Evolutionary conservation across 108 stramenopile species (phyloP).

Genomic region (Pseudonitzschia pungens): DNA sequence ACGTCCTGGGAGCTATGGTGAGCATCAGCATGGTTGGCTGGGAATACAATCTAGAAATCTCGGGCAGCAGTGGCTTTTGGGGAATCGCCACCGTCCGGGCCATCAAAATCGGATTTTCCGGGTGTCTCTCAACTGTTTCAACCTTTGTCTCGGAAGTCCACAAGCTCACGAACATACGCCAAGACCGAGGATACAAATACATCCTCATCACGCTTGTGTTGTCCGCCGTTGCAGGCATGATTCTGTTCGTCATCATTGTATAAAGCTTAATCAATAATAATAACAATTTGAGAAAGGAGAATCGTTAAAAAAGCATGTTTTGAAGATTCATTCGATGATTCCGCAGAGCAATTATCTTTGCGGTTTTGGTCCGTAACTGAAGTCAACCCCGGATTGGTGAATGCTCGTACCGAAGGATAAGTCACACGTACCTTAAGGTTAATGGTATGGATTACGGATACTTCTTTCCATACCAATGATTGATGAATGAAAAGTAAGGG

Average conservation of each 20-base stretch:
- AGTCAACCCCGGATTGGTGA: too few species aligned
- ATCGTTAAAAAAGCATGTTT: too few species aligned
- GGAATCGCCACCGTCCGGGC: conserved; percentile 35
- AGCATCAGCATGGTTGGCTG: conserved; percentile 36
- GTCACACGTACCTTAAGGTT: too few species aligned
- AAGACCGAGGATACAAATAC: conserved; percentile 42
- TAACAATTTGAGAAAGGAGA: too few species aligned
- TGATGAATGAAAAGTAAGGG: too few species aligned
- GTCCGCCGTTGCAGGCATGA: conserved; percentile 16
- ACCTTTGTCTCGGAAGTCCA: conserved; percentile 61
- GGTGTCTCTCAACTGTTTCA: conserved; percentile 65
- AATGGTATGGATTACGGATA: too few species aligned
- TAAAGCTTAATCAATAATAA: too few species aligned
- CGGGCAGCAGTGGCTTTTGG: conserved; percentile 31
- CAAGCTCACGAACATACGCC: conserved; percentile 9
- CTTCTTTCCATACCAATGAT: too few species aligned
- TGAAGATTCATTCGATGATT: too few species aligned
- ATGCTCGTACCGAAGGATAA: too few species aligned
- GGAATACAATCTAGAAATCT: conserved; percentile 24
- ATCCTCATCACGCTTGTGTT: conserved; percentile 22
- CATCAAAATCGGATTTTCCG: conserved; percentile 59
- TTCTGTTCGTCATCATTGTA: conserved; percentile 29
- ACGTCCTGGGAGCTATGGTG: conserved; percentile 46
- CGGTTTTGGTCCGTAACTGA: too few species aligned
- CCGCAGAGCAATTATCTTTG: too few species aligned